A percentile compares a stretch with the other conserved stretches of the same genome.
Evolutionary conservation across 495 filamentous ascomycete genomes (phyloP).

Genomic region (Podospora anserina): DNA sequence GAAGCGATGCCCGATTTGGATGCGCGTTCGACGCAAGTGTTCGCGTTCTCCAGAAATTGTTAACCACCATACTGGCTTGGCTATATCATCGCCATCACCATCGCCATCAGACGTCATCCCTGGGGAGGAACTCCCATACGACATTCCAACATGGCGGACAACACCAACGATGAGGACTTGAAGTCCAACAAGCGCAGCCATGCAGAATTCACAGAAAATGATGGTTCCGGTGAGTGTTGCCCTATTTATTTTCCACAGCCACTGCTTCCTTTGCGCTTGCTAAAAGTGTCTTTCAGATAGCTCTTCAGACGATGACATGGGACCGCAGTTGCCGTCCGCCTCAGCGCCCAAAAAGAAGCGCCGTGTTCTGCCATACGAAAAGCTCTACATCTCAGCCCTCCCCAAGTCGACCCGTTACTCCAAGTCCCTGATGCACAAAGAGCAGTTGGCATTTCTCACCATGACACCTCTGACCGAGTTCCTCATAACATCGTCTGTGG

Average conservation of each 20-base stretch:
- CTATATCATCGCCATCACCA: not conserved
- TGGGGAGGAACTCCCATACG: not conserved
- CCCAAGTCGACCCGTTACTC: constrained; percentile 81
- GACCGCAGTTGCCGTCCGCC: constrained; percentile 74
- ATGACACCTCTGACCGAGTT: constrained; percentile 91
- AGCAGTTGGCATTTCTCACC: constrained; percentile 80
- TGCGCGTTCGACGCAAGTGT: not conserved
- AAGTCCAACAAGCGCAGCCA: constrained; percentile 48
- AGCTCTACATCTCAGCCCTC: constrained; percentile 87
- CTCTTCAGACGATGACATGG: constrained; percentile 92
- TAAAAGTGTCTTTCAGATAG: constrained; percentile 48
- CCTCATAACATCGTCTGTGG: constrained; percentile 84
- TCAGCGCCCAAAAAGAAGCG: constrained; percentile 80
- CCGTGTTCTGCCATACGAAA: constrained; percentile 87
- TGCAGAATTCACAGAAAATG: constrained; percentile 38
- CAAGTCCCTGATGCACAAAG: constrained; percentile 97
- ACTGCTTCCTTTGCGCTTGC: not conserved
- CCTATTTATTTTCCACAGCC: not conserved
- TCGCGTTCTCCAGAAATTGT: not conserved
- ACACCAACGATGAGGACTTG: constrained; percentile 29
- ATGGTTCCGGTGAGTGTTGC: constrained; percentile 39
- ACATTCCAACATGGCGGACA: constrained; percentile 22
- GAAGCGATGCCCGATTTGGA: constrained; percentile 3
- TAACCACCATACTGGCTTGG: not conserved
- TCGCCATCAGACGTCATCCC: not conserved